Percentiles rank a stretch among this genome's conserved stretches.
Conservation (phyloP, 257 asterid species). For the Galeopsis tetrahit region DNA sequence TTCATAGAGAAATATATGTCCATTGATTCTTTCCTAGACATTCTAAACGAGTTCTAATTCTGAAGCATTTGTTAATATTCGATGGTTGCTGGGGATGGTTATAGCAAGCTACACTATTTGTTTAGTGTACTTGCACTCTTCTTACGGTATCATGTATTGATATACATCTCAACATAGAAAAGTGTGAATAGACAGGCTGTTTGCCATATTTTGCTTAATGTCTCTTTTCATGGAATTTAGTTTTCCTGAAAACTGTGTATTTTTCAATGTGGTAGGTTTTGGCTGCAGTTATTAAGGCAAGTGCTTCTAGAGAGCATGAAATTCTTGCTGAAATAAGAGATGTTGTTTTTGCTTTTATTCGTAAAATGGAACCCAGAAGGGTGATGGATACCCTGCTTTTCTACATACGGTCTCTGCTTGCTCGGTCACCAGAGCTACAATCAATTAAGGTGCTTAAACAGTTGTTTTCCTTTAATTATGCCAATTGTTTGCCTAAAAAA, state of each 20-base stretch:
- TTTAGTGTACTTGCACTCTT: not conserved
- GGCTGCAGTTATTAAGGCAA: constrained; percentile 98
- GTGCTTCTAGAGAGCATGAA: constrained; percentile 99
- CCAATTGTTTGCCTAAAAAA: constrained; percentile 25
- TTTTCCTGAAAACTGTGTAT: constrained; percentile 36
- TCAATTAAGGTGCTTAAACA: constrained; percentile 77
- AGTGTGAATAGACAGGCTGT: not conserved
- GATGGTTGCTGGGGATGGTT: constrained; percentile 2
- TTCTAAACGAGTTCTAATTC: no score
- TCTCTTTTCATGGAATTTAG: constrained; percentile 10
- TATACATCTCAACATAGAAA: constrained; percentile 23
- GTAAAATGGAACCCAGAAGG: constrained; percentile 93
- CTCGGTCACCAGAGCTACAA: constrained; percentile 97
- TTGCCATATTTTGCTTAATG: constrained; percentile 16
- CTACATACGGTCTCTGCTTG: constrained; percentile 92
- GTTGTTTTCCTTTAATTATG: constrained; percentile 25
- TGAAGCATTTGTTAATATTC: no score
- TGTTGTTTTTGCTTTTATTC: constrained; percentile 87
- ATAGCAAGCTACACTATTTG: constrained; percentile 14
- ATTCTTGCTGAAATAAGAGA: constrained; percentile 98
- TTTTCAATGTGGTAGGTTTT: constrained; percentile 65
- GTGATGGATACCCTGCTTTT: constrained; percentile 99
- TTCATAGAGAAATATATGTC: no score
- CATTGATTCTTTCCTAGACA: no score
- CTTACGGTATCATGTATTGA: not conserved